A percentile compares a stretch with the other conserved stretches of the same genome.
Conservation (phyloP, 306 rosid genomes). For the Herpetospermum pedunculosum region DNA sequence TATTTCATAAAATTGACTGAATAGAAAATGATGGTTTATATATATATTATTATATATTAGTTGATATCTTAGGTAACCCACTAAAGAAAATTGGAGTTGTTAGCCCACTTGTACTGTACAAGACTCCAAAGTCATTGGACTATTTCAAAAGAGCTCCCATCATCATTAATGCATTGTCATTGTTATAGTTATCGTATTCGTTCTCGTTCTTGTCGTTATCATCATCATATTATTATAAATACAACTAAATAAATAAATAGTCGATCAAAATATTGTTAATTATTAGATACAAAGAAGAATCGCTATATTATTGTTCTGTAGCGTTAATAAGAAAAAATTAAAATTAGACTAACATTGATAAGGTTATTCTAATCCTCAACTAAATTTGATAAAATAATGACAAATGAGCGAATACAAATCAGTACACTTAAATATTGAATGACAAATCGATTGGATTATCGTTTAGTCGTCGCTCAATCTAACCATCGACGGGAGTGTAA, state of each 20-base stretch:
- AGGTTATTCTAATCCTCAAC: too few species aligned
- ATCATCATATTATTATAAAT: background rate
- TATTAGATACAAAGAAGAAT: background rate
- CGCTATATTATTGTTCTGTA: too few species aligned
- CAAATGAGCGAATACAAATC: too few species aligned
- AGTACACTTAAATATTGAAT: too few species aligned
- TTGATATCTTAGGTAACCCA: background rate
- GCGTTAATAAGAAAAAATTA: too few species aligned
- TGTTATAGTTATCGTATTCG: background rate
- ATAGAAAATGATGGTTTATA: too few species aligned
- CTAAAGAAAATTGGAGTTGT: background rate
- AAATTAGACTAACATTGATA: too few species aligned
- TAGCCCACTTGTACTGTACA: background rate
- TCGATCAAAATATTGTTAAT: background rate
- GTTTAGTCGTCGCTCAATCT: too few species aligned
- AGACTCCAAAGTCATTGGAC: constrained; percentile 9
- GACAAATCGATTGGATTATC: too few species aligned
- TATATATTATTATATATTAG: background rate
- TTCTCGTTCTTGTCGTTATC: background rate
- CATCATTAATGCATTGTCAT: background rate
- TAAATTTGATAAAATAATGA: too few species aligned
- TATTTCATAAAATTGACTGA: too few species aligned
- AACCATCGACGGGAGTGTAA: too few species aligned
- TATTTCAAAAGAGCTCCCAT: background rate
- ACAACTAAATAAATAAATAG: background rate